Evolutionary conservation across 192 early-diverging fungal genomes (phyloP), one percentile per base, ranked within the genome.

Genomic region (Coemansia sp.): DNA sequence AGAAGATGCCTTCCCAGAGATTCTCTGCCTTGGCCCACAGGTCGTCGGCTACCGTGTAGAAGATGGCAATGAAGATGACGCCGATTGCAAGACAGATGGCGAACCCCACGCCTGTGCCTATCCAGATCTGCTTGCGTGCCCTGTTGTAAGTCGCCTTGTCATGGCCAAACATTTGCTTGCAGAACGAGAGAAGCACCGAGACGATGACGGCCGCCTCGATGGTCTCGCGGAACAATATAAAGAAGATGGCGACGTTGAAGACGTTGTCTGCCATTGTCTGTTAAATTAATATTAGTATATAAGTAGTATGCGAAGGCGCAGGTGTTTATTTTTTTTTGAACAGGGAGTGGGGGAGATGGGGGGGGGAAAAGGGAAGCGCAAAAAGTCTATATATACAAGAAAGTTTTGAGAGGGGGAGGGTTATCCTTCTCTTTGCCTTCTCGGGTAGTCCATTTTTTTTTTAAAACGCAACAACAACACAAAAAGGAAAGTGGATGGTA

Each of bases 191-290:
- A 14, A 95, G 73, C 19, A 97, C 92, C n/a, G 89, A 89, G 59
- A 97, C 79, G 70, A 97, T 89, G 63, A 97, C 87, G 20, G 88
- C 88, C 5, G 90, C 92, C 82, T 97, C 95, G 15, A 90, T 83
- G 32, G 92, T 89, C 83, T 96, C 93, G 61, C 91, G 77, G 69
- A 93, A 85, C 25, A 91, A 35, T 11, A 93, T 89, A 64, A 92
- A 90, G 73, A 93, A 92, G 29, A 88, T 85, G 35, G 89, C 83
- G 0, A 86, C 83, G 22, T 83, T 79, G 67, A 90, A 92, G 14
- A 91, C 66, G 70, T 57, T 20, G 55, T 85, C 59, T 33, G 75
- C 74, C 85, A 83, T 84, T 35, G 14, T 64, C 29, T 17, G 13
- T 61, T 3, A 19, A 53, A 15, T 17, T 17, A 17, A 45, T 45